A percentile compares a stretch with the other conserved stretches of the same genome.
Evolutionary conservation across 2,329 filamentous ascomycete genomes (phyloP).

Genomic region (Chrysoporthe cubensis): DNA sequence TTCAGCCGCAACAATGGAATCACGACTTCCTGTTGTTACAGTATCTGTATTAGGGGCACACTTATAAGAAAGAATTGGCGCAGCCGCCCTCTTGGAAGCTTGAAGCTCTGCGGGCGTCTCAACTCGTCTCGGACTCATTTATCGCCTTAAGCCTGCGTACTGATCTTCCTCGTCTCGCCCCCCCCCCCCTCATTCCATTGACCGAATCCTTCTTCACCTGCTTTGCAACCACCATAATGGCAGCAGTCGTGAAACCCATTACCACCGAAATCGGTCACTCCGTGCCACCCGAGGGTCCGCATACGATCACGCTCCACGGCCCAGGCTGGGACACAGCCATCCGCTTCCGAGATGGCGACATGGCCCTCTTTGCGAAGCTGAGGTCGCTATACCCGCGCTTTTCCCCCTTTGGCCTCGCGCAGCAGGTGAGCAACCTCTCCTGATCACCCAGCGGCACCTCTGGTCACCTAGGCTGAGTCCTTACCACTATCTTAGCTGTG

Average conservation of each 20-base stretch:
- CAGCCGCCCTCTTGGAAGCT: not conserved
- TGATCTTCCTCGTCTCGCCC: not conserved
- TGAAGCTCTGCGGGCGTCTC: not conserved
- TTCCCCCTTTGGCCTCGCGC: constrained; percentile 43
- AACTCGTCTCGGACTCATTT: too few species aligned
- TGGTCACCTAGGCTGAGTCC: not conserved
- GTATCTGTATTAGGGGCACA: not conserved
- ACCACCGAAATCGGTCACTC: constrained; percentile 47
- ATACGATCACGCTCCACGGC: constrained; percentile 51
- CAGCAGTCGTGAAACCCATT: constrained; percentile 30
- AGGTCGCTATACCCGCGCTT: constrained; percentile 54
- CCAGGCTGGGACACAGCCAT: constrained; percentile 48
- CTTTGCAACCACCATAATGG: not conserved
- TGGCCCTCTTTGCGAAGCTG: constrained; percentile 38
- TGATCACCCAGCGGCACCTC: not conserved
- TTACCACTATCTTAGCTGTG: constrained; percentile 39
- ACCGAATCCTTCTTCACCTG: not conserved
- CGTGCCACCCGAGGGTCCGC: constrained; percentile 50
- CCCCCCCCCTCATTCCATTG: not conserved
- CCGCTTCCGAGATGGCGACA: constrained; percentile 50
- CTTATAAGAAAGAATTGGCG: not conserved
- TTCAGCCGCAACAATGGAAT: constrained; percentile 1
- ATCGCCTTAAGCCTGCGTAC: too few species aligned
- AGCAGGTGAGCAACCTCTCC: constrained; percentile 35
- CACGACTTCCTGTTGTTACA: not conserved